These are phyloP conservation scores for Cytospora piceae DNA, from an alignment of 2,329 filamentous ascomycete species.

Conservation along the genomic window DNA sequence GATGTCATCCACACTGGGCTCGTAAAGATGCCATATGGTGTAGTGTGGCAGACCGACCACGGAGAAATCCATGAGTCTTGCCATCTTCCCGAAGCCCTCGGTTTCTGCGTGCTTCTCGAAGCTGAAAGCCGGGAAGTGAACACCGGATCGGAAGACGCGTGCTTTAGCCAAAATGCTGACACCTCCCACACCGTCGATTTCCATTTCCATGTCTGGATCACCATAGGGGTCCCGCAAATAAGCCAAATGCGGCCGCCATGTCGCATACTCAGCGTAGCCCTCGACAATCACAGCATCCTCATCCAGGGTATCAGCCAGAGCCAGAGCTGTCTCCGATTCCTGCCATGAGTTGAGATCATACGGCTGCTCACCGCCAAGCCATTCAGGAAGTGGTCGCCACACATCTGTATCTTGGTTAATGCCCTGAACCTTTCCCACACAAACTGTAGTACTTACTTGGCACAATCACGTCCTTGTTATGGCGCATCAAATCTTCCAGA, in stretches of 20 bases:
- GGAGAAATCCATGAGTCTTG: constrained; percentile 92
- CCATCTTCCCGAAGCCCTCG: constrained; percentile 99
- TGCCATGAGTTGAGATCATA: constrained; percentile 99
- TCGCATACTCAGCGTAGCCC: constrained; percentile 97
- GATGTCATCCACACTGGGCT: constrained; percentile 97
- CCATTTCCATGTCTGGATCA: constrained; percentile 99
- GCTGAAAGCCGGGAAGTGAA: constrained; percentile 97
- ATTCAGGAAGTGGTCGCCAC: constrained; percentile 97
- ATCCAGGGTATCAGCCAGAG: constrained; percentile 90
- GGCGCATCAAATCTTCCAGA: constrained; percentile 95
- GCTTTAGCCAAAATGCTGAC: constrained; percentile 98
- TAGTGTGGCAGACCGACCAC: constrained; percentile 97
- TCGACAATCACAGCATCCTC: constrained; percentile 99
- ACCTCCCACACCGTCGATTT: constrained; percentile 95
- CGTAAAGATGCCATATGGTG: constrained; percentile 99
- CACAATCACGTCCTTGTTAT: constrained; percentile 98
- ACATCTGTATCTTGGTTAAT: constrained; percentile 67
- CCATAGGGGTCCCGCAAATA: constrained; percentile 96
- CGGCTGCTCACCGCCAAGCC: constrained; percentile 96
- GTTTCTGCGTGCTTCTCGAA: constrained; percentile 99
- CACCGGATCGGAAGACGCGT: constrained; percentile 89
- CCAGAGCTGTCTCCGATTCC: constrained; percentile 94
- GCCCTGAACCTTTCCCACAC: background rate
- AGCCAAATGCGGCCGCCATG: constrained; percentile 94
- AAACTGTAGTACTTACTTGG: constrained; percentile 72